Evolutionary conservation across 306 rosid genomes (phyloP), one percentile per base, ranked within the genome.

Genomic region (Geum urbanum): DNA sequence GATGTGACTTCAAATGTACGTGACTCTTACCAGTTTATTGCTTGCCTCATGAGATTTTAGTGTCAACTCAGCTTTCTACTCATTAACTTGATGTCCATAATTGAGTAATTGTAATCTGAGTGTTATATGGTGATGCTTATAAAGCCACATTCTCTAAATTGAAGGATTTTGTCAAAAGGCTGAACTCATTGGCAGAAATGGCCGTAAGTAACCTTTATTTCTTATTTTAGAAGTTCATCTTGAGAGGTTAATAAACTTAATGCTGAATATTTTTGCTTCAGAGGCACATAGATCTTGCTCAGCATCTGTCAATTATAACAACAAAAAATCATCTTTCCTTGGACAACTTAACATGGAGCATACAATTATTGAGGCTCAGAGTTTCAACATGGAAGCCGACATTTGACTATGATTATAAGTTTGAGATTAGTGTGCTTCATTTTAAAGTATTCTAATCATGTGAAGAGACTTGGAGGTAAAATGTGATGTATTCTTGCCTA

Each of bases 281-380:
- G 96, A 94, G 98, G 83, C 98, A 94, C 88, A 90, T 94, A 76
- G 81, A 94, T 83, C 90, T 94, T 32, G 98, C 97, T 72, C 91
- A 90, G 62, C 96, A 94, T 81, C 82, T 94, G 77, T 69, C 95
- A 75, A 71, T 90, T 54, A 87, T 86, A 15, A 84, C 84, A 83
- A 90, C 97, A 11, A 85, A 92, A 74, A 94, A 90, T n/a, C n/a
- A n/a, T n/a, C 85, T 84, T 88, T 80, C 77, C 92, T 49, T 44
- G 95, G 94, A 74, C 88, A 86, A 79, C 97, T 94, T 71, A 97
- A 94, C 80, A 90, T 94, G 91, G 97, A 94, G 71, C 98, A 94
- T 79, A 94, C 98, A 64, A 78, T 94, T 70, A 52, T 94, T 41
- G 97, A 90, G 87, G 85, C 87, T 73, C 88, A 90, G 80, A 87